These are phyloP conservation scores for Stephania japonica DNA, from an alignment of 164 flowering plant genomes.

Conservation along the genomic window DNA sequence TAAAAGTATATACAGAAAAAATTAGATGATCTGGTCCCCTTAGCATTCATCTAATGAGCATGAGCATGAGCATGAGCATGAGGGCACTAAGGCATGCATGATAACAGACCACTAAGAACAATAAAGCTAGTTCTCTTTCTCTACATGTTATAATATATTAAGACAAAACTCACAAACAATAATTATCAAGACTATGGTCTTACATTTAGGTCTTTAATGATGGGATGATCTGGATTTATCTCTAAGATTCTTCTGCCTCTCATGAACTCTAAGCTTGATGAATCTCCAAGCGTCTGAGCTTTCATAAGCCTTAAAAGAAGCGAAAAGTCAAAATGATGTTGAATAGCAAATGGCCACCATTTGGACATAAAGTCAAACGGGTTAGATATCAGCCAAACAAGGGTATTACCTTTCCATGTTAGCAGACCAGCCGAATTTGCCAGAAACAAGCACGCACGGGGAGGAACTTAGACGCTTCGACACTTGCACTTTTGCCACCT, in stretches of 20 bases:
- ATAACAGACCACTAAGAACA: not conserved
- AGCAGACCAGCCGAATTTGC: conserved; percentile 99
- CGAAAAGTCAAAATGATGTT: not conserved
- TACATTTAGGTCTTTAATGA: conserved; percentile 80
- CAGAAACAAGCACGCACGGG: conserved; percentile 98
- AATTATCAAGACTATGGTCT: conserved; percentile 14
- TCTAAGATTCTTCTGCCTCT: conserved; percentile 89
- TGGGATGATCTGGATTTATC: conserved; percentile 90
- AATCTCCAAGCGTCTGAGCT: conserved; percentile 92
- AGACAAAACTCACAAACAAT: not conserved
- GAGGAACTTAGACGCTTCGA: conserved; percentile 91
- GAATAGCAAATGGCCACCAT: not conserved
- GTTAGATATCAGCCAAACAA: not conserved
- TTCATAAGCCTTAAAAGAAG: conserved; percentile 69
- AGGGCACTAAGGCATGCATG: not conserved
- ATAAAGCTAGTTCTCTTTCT: not conserved
- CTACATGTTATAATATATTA: not conserved
- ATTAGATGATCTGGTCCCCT: not conserved
- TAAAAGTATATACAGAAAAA: conserved; percentile 21
- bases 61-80: too few species aligned
- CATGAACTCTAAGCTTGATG: conserved; percentile 86
- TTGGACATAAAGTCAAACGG: not conserved
- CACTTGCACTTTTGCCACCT: conserved; percentile 92
- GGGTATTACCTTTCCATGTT: conserved; percentile 87
- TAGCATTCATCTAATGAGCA: too few species aligned